Percentiles rank a stretch among this genome's conserved stretches.
phyloP scores from a whole-genome alignment of 176 grass and related monocot species.

The Oryza officinalis region DNA sequence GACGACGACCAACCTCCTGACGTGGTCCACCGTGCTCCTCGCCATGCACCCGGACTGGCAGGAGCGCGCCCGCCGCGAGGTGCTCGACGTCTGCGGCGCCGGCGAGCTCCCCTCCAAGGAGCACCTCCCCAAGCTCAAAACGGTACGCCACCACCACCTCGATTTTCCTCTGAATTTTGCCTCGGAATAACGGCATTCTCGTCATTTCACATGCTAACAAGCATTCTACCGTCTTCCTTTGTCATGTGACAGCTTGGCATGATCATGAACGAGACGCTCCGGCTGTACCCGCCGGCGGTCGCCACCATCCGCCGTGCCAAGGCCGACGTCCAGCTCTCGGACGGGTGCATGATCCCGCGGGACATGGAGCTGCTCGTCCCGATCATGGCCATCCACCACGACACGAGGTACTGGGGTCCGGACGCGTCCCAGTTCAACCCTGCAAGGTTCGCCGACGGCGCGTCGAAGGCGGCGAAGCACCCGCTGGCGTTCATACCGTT shows the following conservation, averaged over 20 bases:
- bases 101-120: constrained; percentile 63
- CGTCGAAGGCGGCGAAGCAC: constrained; percentile 51
- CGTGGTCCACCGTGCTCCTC: constrained; percentile 88
- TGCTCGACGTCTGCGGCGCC: constrained; percentile 67
- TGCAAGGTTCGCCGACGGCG: constrained; percentile 42
- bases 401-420: constrained; percentile 46
- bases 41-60: constrained; percentile 98
- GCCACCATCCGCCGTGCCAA: constrained; percentile 80
- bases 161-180: neutral
- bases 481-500: constrained; percentile 69
- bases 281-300: constrained; percentile 81
- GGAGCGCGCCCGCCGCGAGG: constrained; percentile 67
- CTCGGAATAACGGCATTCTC: neutral
- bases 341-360: constrained; percentile 53
- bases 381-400: constrained; percentile 88
- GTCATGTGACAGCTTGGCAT: constrained; percentile 58
- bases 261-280: constrained; percentile 76
- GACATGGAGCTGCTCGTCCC: constrained; percentile 77
- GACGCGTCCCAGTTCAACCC: constrained; percentile 72
- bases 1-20: constrained; percentile 84
- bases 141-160: constrained; percentile 26
- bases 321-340: constrained; percentile 50
- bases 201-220: neutral
- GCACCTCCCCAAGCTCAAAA: constrained; percentile 79
- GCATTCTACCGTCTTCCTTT: neutral